Percentiles rank a stretch among this genome's conserved stretches.
Evolutionary conservation across 495 filamentous ascomycete species (phyloP).

Genomic region (Hamigera avellanea): DNA sequence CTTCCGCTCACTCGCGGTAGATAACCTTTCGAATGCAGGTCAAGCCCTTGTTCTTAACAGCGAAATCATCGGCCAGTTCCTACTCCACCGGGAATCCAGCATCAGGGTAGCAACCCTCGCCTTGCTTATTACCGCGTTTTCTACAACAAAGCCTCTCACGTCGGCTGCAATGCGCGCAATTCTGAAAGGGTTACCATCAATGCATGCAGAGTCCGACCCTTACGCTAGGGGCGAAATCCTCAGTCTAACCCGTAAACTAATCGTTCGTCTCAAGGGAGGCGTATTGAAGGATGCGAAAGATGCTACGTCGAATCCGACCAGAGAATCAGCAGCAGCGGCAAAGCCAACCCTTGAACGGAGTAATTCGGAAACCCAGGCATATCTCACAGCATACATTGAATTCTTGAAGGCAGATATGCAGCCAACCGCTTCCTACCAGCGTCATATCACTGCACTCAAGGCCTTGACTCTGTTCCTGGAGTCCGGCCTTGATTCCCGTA

Average conservation of each 20-base stretch:
- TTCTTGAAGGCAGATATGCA: slow-evolving; percentile 64
- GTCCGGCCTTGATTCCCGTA: slow-evolving; percentile 35
- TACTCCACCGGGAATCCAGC: slow-evolving; percentile 51
- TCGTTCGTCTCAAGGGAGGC: slow-evolving; percentile 46
- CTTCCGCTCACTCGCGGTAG: slow-evolving; percentile 13
- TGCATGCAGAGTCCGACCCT: slow-evolving; percentile 75
- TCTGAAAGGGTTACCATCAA: slow-evolving; percentile 45
- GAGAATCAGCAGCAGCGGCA: background rate
- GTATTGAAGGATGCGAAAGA: slow-evolving; percentile 10
- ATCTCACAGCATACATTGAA: slow-evolving; percentile 54
- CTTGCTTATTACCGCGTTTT: slow-evolving; percentile 56
- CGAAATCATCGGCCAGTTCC: slow-evolving; percentile 30
- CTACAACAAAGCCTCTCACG: slow-evolving; percentile 59
- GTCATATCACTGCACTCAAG: slow-evolving; percentile 70
- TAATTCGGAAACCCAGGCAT: slow-evolving; percentile 39
- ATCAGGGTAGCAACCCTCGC: slow-evolving; percentile 67
- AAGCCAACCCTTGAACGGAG: slow-evolving; percentile 9
- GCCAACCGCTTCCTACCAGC: slow-evolving; percentile 71
- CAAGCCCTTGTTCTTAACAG: slow-evolving; percentile 26
- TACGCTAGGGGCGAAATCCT: slow-evolving; percentile 69
- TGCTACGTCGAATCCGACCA: background rate
- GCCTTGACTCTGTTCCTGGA: slow-evolving; percentile 49
- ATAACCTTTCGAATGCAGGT: slow-evolving; percentile 17
- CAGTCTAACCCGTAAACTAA: slow-evolving; percentile 52
- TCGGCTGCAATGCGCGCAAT: slow-evolving; percentile 45